Evolutionary conservation across 352 stramenopile genomes (phyloP).

Genomic region (Phytophthora sp.): DNA sequence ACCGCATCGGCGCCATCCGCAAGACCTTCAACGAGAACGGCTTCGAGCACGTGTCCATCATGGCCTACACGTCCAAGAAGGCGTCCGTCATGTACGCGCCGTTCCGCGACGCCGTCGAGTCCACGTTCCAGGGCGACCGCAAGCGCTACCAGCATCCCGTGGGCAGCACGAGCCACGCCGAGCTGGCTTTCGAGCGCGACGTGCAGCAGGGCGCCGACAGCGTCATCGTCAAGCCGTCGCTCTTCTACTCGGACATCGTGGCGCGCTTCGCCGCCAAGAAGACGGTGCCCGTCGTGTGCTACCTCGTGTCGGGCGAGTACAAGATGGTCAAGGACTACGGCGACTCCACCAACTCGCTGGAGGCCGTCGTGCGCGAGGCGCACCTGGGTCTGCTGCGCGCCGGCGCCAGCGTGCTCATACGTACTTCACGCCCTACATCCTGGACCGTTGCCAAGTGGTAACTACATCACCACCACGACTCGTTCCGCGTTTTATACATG

Average conservation of each 20-base stretch:
- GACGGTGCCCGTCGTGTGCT: slow-evolving; percentile 96
- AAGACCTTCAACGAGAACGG: slow-evolving; percentile 94
- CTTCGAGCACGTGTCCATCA: slow-evolving; percentile 98
- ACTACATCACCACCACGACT: too few species aligned
- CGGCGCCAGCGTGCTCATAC: slow-evolving; percentile 98
- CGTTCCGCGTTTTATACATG: too few species aligned
- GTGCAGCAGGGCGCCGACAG: slow-evolving; percentile 96
- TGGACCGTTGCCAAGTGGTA: slow-evolving; percentile 87
- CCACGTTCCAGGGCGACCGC: slow-evolving; percentile 92
- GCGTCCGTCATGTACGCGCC: slow-evolving; percentile 95
- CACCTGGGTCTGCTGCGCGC: slow-evolving; percentile 88
- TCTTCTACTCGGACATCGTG: slow-evolving; percentile 99
- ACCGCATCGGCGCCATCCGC: slow-evolving; percentile 95
- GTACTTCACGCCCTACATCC: slow-evolving; percentile 95
- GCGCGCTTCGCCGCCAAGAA: slow-evolving; percentile 92
- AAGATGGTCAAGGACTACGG: slow-evolving; percentile 98
- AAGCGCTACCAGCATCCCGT: slow-evolving; percentile 98
- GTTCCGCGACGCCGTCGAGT: slow-evolving; percentile 98
- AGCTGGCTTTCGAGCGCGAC: slow-evolving; percentile 81
- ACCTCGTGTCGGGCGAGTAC: slow-evolving; percentile 99
- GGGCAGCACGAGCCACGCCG: slow-evolving; percentile 82
- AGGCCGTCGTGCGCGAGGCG: slow-evolving; percentile 85
- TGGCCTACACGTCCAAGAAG: slow-evolving; percentile 99
- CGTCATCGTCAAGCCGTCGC: slow-evolving; percentile 99
- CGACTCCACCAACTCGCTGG: slow-evolving; percentile 79